Evolutionary conservation across 2,329 filamentous ascomycete species (phyloP).

Genomic region (Coniochaeta sp.): DNA sequence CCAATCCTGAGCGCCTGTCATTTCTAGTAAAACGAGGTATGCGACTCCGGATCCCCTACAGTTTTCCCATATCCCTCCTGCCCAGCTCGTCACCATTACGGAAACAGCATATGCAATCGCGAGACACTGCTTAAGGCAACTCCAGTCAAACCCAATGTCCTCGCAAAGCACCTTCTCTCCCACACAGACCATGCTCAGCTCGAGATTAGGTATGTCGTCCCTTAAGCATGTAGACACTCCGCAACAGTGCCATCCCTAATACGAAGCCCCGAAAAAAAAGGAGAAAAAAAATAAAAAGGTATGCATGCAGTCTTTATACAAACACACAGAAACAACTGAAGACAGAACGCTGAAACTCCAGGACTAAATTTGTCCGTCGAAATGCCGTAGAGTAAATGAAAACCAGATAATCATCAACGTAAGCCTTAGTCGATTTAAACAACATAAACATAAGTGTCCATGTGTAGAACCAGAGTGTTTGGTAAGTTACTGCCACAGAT

Average conservation of each 20-base stretch:
- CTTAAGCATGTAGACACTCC: background rate
- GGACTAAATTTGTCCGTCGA: background rate
- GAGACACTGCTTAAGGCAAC: background rate
- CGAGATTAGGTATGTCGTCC: background rate
- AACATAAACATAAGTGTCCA: background rate
- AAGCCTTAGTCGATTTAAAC: background rate
- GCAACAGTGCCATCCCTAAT: background rate
- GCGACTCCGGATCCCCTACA: background rate
- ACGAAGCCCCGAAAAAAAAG: background rate
- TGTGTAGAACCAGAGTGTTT: background rate
- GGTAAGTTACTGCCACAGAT: background rate
- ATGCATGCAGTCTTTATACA: background rate
- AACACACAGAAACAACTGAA: background rate
- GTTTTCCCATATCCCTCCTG: background rate
- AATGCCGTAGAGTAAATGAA: background rate
- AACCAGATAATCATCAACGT: background rate
- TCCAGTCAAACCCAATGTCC: background rate
- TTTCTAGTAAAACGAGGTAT: slow-evolving; percentile 12
- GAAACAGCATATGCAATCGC: background rate
- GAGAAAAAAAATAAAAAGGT: too few species aligned
- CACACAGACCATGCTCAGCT: background rate
- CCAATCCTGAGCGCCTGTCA: slow-evolving; percentile 3
- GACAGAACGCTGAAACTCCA: background rate
- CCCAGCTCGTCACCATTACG: background rate
- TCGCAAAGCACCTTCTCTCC: background rate